Base-by-base conservation (phyloP, 352 stramenopile species). In the Phytophthora ramorum region DNA sequence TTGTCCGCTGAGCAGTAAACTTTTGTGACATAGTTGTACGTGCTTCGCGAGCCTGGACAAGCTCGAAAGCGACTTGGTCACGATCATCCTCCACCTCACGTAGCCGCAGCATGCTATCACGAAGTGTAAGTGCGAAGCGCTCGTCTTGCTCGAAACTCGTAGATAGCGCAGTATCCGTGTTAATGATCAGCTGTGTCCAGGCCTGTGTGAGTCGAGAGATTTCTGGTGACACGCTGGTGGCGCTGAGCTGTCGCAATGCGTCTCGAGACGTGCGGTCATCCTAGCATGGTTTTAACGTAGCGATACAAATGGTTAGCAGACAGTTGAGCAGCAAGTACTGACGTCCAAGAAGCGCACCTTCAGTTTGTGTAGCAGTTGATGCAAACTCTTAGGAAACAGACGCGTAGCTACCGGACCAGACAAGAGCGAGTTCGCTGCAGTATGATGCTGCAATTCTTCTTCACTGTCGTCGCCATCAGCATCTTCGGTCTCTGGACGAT, bases 131-230 rank as follows among this genome's bases (percentile, higher is more conserved):
- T 0, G 63, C 61, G 13, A 66, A 58, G 16, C 45, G 51, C 24
- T 83, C 83, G 67, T 88, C 78, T 58, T 93, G 82, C 41, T 93
- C 85, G 9, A 70, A 67, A 34, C 71, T 88, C 9, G 81, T 83
- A 30, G 63, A 69, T 19, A 91, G 52, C 17, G 62, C 50, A 6
- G 60, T 70, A 26, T 87, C 78, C 14, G 70, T 70, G 45, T 73
- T 66, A 20, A 82, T 76, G 28, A 73, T 67, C 12, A 89, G 53
- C 43, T 89, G 69, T 17, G 71, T 75, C 55, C 80, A 80, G 9
- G 44, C 58, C 19, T 80, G 58, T 8, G 73, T 58, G 24, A 90
- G 79, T 6, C 19, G 49, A 8, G 73, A 76, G 3, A 83, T 71
- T 16, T 57, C 61, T 7, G 55, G 59, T 40, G 71, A 88, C 26